phyloP scores from a whole-genome alignment of 345 rosid genomes.

The Nasturtium officinale region DNA sequence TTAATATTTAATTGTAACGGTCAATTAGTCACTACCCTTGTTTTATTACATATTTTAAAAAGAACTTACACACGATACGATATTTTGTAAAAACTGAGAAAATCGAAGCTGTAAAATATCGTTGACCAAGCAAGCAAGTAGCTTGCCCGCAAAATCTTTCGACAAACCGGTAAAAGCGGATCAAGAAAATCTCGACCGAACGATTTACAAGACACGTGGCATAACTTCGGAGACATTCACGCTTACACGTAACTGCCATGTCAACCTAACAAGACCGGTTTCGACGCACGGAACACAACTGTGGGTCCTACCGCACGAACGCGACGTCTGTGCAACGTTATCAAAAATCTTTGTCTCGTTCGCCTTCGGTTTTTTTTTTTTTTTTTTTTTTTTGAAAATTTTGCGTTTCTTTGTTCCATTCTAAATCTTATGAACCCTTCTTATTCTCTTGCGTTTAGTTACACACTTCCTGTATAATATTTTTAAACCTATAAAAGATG shows the following conservation, averaged over 20 bases:
- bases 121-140: constrained; percentile 14
- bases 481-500: too few relatives aligned
- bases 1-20: not conserved
- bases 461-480: too few relatives aligned
- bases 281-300: not conserved
- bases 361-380: not conserved
- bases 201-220: constrained; percentile 37
- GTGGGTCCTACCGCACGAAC: constrained; percentile 71
- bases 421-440: not conserved
- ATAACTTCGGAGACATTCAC: not conserved
- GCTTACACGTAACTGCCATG: constrained; percentile 36
- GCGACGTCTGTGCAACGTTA: constrained; percentile 52
- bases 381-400: not conserved
- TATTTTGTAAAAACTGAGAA: constrained; percentile 1
- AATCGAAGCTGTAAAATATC: not conserved
- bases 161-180: constrained; percentile 40
- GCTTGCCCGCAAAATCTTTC: constrained; percentile 19
- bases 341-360: constrained; percentile 59
- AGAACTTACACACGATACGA: constrained; percentile 1
- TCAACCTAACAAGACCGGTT: constrained; percentile 31
- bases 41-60: not conserved
- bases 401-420: not conserved
- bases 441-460: not conserved
- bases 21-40: not conserved
- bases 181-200: constrained; percentile 27